Base-by-base conservation (phyloP, 2,329 filamentous ascomycete species). In the Sclerotinia nivalis region DNA sequence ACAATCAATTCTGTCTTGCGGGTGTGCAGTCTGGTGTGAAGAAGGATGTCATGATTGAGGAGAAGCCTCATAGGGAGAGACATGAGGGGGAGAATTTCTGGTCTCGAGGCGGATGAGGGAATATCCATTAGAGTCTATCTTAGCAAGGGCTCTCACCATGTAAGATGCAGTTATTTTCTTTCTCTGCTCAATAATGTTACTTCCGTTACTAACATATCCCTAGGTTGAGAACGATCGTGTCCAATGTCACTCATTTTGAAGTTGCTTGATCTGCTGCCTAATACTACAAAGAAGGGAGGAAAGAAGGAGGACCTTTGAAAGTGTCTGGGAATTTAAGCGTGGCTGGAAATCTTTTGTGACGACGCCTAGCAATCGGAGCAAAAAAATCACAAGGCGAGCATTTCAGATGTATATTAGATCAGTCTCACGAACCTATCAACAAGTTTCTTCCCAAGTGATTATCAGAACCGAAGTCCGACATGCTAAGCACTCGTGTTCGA, bases 1-100 rank as follows among this genome's bases (percentile, higher is more conserved):
- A 71, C 8, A 66, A 75, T 45, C 69, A 74, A 15, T 73, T 73
- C 37, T 79, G 77, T 69, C 77, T 74, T 34, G 55, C 74, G 9
- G 78, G 77, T 64, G 61, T 64, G n/a, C 70, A 76, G 25, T 72
- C 77, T 34, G 65, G 75, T 3, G 78, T 77, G 77, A 78, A 79
- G 47, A 50, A 62, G 12, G 59, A 73, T 43, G 74, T 75, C 7
- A 62, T 76, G 56, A 58, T 50, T 13, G 69, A 75, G 20, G 77
- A 78, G 52, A 72, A 74, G 34, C 65, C 62, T 28, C 75, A 78
- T 66, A 71, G 71, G 15, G 40, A 66, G 45, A 37, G 56, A 18
- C 75, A 77, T 61, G 49, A 71, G 65, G 56, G 13, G 72, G 72
- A 9, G 71, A 76, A 31, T 77, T 74, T 62, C 40, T 13, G 2